Percentiles rank a stretch among this genome's conserved stretches.
Evolutionary conservation across 176 grass and related monocot genomes (phyloP).

Genomic region (Oryza rufipogon): DNA sequence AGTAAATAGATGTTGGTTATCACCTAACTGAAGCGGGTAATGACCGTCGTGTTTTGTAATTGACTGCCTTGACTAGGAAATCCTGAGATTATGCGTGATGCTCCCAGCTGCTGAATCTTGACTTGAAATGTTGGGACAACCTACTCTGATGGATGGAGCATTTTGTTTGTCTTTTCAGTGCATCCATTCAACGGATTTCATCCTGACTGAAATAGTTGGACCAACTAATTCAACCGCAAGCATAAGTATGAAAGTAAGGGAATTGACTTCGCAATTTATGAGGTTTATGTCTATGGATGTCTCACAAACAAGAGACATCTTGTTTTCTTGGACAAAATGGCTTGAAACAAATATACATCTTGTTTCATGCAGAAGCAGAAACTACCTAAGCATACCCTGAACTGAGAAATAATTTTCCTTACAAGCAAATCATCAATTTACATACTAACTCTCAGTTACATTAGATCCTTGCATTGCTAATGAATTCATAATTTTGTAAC

Average conservation of each 20-base stretch:
- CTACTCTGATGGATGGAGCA: not conserved
- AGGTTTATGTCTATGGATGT: not conserved
- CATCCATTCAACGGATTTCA: not conserved
- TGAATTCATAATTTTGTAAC: not conserved
- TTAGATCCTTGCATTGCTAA: not conserved
- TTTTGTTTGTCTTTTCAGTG: not conserved
- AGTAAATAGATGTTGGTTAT: not conserved
- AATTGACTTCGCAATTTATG: not conserved
- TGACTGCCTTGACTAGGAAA: not conserved
- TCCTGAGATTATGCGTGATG: not conserved
- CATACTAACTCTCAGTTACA: not conserved
- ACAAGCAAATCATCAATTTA: not conserved
- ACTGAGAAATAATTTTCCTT: not conserved
- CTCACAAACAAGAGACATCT: not conserved
- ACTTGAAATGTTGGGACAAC: conserved; percentile 19
- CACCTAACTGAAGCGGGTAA: not conserved
- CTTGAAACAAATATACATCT: not conserved
- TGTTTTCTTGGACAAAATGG: not conserved
- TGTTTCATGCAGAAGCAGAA: not conserved
- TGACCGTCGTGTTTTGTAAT: conserved; percentile 6
- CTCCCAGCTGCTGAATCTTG: not conserved
- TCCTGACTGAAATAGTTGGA: conserved; percentile 23
- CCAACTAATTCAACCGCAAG: not conserved
- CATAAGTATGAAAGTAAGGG: not conserved
- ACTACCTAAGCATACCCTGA: not conserved